Evolutionary conservation across 129 eudicot species (phyloP), one percentile per base, ranked within the genome.

Genomic region (Lactuca sativa): DNA sequence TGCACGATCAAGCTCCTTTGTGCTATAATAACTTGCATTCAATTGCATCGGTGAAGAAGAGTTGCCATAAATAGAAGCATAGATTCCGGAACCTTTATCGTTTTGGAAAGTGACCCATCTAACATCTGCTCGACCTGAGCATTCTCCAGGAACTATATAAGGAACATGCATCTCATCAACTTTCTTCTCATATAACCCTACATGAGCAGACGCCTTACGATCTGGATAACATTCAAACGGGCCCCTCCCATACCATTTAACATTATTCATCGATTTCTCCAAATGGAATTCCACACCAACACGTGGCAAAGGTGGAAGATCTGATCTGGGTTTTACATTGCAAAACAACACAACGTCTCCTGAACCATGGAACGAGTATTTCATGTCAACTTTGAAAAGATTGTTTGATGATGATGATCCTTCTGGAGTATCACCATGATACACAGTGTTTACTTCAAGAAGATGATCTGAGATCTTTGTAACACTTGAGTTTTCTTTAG

Each of bases 151-250:
- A 75, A 74, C 92, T 57, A 89, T 87, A 59, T 93, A 93, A 0
- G 98, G 98, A 65, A 89, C 97, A 82, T 93, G 97, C 98, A 93
- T 85, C 66, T 88, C 89, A 43, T 78, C 81, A 33, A 89, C 96
- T 53, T 73, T 81, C 58, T 81, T 74, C 80, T 83, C 87, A 71
- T 89, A 90, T 32, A 82, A 48, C 33, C 97, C 95, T 32, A 93
- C 83, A 71, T 85, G 95, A 18, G 98, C 96, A 72, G 90, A 86
- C 43, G 92, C 86, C 79, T 93, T 93, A 4, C 98, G 86, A 66
- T 93, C 98, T 4, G 98, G 98, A 78, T 93, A 93, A 57, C 98
- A 93, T 80, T 93, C 98, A 82, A 93, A 93, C 21, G 98, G 96
- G 25, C 98, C 98, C 59, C 88, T 81, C 9, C 98, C 98, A n/a